Percentiles rank a stretch among this genome's conserved stretches.
Conservation (phyloP, 192 early-diverging fungal species). For the Gaertneriomyces sp. region DNA sequence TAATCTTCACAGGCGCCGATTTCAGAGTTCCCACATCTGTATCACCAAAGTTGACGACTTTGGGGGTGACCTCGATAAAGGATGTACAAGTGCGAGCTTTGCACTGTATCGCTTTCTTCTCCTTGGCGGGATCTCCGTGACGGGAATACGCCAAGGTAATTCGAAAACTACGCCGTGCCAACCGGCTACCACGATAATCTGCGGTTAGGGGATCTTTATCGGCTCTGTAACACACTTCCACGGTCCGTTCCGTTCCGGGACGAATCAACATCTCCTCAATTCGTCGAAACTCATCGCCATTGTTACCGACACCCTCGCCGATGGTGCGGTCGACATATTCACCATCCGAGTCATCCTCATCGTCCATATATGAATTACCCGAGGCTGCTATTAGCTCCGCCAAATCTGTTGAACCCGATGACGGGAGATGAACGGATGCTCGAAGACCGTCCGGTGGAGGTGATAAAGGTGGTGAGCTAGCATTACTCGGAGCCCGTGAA, state of each 20-base stretch:
- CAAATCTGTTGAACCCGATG: conserved; percentile 1
- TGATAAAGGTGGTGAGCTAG: conserved; percentile 48
- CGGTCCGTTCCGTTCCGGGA: conserved; percentile 75
- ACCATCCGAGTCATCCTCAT: conserved; percentile 38
- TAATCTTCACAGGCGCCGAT: conserved; percentile 74
- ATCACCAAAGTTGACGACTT: conserved; percentile 87
- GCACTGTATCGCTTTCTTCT: conserved; percentile 82
- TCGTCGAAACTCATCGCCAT: conserved; percentile 54
- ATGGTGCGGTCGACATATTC: conserved; percentile 12
- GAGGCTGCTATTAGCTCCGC: conserved; percentile 27
- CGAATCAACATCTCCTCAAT: conserved; percentile 86
- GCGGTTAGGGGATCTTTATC: conserved; percentile 57
- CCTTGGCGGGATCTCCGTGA: conserved; percentile 45
- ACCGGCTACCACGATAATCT: conserved; percentile 65
- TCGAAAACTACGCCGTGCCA: conserved; percentile 41
- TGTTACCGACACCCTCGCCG: conserved; percentile 36
- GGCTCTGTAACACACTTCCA: conserved; percentile 78
- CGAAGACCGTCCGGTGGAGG: conserved; percentile 21
- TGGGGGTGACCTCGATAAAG: conserved; percentile 81
- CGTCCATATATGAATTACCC: conserved; percentile 28
- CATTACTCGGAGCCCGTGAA: conserved; percentile 34
- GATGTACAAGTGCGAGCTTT: conserved; percentile 89
- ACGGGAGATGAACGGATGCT: background rate
- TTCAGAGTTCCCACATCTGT: conserved; percentile 93
- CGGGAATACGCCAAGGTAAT: conserved; percentile 32